Conservation (phyloP, 2,329 filamentous ascomycete genomes). For the Pseudonectria buxi region DNA sequence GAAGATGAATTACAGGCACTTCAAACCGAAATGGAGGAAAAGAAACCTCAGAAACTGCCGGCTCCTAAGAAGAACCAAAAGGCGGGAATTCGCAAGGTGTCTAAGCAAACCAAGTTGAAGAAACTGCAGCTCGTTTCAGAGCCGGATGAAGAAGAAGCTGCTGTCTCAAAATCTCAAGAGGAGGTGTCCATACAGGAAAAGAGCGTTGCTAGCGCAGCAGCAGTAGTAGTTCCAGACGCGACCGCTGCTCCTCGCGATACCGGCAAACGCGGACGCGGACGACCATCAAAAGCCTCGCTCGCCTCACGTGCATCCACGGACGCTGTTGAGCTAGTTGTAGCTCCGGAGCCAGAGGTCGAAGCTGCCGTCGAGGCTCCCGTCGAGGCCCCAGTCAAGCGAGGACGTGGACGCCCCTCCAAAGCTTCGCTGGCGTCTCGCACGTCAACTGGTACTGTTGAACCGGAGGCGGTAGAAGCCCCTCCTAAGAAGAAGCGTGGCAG, state of each 20-base stretch:
- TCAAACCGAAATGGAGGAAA: conserved; percentile 41
- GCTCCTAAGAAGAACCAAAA: conserved; percentile 51
- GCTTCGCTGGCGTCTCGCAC: conserved; percentile 20
- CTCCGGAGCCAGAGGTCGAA: conserved; percentile 9
- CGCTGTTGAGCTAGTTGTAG: conserved; percentile 16
- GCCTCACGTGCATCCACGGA: conserved; percentile 20
- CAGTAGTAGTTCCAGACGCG: conserved; percentile 34
- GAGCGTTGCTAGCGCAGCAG: conserved; percentile 36
- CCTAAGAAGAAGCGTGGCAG: conserved; percentile 25
- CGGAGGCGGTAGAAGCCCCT: conserved; percentile 14
- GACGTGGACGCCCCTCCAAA: conserved; percentile 27
- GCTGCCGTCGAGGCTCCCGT: not conserved
- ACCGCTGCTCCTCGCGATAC: conserved; percentile 11
- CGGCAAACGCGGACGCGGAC: conserved; percentile 22
- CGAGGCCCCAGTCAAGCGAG: conserved; percentile 20
- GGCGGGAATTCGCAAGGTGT: conserved; percentile 42
- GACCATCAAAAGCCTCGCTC: conserved; percentile 25
- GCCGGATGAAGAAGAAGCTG: conserved; percentile 8
- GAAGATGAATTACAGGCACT: conserved; percentile 46
- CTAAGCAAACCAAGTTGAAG: conserved; percentile 43
- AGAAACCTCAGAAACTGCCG: conserved; percentile 32
- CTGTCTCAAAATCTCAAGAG: conserved; percentile 4
- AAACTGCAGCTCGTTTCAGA: conserved; percentile 23
- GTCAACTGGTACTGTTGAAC: conserved; percentile 15
- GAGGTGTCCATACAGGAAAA: conserved; percentile 27